These are phyloP conservation scores for Setomelanomma holmii DNA, from an alignment of 2,329 filamentous ascomycete species.

Conservation along the genomic window DNA sequence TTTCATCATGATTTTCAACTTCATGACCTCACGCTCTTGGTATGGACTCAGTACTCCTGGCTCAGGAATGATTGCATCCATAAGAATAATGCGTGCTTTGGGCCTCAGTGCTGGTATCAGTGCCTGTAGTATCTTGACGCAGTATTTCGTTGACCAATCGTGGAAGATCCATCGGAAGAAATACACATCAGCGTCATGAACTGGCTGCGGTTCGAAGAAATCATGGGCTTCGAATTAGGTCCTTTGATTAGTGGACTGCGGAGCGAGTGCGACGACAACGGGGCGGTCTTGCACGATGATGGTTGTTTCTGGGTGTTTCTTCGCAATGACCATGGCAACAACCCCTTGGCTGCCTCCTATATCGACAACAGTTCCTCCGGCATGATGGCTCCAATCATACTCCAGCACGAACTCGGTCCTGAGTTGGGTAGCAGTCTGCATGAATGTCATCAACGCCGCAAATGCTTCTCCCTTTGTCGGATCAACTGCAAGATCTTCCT, in stretches of 20 bases:
- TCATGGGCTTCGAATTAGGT: slow-evolving; percentile 21
- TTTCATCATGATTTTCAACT: slow-evolving; percentile 56
- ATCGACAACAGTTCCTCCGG: slow-evolving; percentile 25
- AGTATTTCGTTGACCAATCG: slow-evolving; percentile 48
- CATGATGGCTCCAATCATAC: slow-evolving; percentile 21
- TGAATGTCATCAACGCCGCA: slow-evolving; percentile 20
- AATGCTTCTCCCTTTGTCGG: slow-evolving; percentile 7
- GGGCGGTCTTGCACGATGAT: slow-evolving; percentile 27
- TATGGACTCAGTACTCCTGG: slow-evolving; percentile 9
- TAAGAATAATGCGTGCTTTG: slow-evolving; percentile 25
- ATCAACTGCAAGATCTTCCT: slow-evolving; percentile 10
- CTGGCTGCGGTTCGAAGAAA: slow-evolving; percentile 26
- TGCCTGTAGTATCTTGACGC: slow-evolving; percentile 18
- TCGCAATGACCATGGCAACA: slow-evolving; percentile 20
- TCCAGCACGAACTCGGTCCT: slow-evolving; percentile 9
- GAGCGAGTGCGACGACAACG: slow-evolving; percentile 18
- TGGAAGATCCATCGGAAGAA: slow-evolving; percentile 50
- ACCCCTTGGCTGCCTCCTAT: slow-evolving; percentile 25
- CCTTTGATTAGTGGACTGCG: too few relatives aligned
- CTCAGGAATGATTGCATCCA: slow-evolving; percentile 13
- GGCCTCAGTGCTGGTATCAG: slow-evolving; percentile 28
- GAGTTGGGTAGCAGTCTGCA: slow-evolving; percentile 6
- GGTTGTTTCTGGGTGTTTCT: slow-evolving; percentile 12
- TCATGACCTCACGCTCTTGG: slow-evolving; percentile 11
- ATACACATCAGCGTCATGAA: slow-evolving; percentile 43